Evolutionary conservation across 805 yeast genomes (phyloP).

Genomic region (Cyberlindnera americana): DNA sequence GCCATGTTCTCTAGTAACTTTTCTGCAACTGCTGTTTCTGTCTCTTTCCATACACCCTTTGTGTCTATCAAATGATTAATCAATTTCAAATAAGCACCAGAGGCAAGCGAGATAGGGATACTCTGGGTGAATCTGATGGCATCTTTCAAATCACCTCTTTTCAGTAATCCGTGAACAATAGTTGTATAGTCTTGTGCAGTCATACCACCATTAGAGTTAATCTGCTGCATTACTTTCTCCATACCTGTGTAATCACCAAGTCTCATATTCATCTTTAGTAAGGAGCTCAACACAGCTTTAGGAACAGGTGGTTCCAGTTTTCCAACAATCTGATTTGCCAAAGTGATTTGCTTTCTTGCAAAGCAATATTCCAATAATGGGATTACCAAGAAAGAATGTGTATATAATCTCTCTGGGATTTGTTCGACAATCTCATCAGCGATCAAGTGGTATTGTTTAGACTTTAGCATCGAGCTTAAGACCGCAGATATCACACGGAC

Average conservation of each 20-base stretch:
- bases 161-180: constrained; percentile 18
- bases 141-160: constrained; percentile 12
- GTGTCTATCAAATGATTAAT: constrained; percentile 14
- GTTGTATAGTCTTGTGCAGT: constrained; percentile 18
- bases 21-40: constrained; percentile 16
- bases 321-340: constrained; percentile 17
- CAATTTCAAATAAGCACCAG: constrained; percentile 14
- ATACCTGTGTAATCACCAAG: constrained; percentile 20
- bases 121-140: constrained; percentile 7
- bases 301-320: constrained; percentile 16
- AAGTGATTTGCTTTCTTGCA: constrained; percentile 6
- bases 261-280: constrained; percentile 19
- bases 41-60: constrained; percentile 10
- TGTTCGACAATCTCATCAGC: constrained; percentile 20
- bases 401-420: constrained; percentile 13
- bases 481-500: constrained; percentile 13
- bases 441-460: constrained; percentile 9
- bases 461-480: constrained; percentile 14
- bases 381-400: constrained; percentile 12
- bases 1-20: constrained; percentile 14
- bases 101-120: constrained; percentile 3
- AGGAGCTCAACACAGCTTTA: constrained; percentile 14
- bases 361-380: constrained; percentile 16
- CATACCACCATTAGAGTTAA: constrained; percentile 14
- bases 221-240: constrained; percentile 21